Conservation (phyloP, 2,329 filamentous ascomycete species). For the Amylocarpus encephaloides region DNA sequence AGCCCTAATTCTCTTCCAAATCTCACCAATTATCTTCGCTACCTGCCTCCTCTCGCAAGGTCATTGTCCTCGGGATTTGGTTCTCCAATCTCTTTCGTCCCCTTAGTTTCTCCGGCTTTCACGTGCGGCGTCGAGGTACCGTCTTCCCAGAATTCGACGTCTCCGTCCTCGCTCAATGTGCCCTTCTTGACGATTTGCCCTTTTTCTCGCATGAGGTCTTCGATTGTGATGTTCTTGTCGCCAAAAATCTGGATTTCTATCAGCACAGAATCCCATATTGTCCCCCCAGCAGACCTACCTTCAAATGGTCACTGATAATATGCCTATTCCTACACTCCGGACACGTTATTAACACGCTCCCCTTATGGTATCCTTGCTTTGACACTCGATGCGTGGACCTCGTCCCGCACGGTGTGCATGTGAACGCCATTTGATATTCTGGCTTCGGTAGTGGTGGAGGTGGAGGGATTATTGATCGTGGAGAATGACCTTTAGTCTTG, state of each 20-base stretch:
- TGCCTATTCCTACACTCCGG: conserved; percentile 81
- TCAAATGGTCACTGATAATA: conserved; percentile 85
- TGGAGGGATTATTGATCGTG: neutral
- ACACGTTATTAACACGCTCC: conserved; percentile 83
- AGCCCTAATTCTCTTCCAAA: too few relatives aligned
- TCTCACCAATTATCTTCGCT: too few relatives aligned
- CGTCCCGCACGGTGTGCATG: conserved; percentile 76
- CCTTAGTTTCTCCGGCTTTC: neutral
- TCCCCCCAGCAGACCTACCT: conserved; percentile 35
- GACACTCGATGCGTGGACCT: conserved; percentile 81
- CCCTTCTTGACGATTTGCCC: conserved; percentile 70
- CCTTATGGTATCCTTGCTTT: conserved; percentile 92
- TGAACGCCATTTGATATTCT: conserved; percentile 84
- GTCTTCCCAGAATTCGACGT: conserved; percentile 89
- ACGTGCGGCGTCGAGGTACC: conserved; percentile 18
- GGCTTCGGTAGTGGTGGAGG: conserved; percentile 36
- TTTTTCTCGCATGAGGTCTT: conserved; percentile 70
- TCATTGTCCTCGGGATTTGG: neutral
- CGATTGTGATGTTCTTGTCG: conserved; percentile 62
- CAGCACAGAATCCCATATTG: neutral
- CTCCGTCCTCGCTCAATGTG: conserved; percentile 67
- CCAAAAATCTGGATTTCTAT: conserved; percentile 58
- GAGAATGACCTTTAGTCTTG: neutral
- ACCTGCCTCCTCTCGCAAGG: neutral
- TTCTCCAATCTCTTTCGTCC: neutral